Percentiles rank a stretch among this genome's conserved stretches.
These are phyloP conservation scores for Fusarium cyanostomum DNA, from an alignment of 2,329 filamentous ascomycete genomes.

Conservation along the genomic window DNA sequence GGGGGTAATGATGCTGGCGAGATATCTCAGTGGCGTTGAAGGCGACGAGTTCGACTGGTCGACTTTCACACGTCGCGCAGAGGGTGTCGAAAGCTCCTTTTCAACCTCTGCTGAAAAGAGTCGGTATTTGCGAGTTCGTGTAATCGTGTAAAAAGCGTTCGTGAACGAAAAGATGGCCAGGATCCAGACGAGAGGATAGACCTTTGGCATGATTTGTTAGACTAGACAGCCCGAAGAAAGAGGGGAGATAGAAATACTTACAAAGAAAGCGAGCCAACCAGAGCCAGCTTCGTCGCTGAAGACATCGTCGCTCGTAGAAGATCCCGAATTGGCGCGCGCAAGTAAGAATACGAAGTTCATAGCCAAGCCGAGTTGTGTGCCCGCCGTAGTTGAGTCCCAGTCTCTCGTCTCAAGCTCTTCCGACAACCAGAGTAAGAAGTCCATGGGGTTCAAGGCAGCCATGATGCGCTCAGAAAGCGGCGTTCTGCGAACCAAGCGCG, in stretches of 20 bases:
- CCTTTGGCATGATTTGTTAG: conserved; percentile 54
- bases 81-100: conserved; percentile 78
- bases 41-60: conserved; percentile 73
- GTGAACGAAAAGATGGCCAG: conserved; percentile 72
- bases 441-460: conserved; percentile 83
- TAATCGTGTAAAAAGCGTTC: conserved; percentile 86
- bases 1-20: conserved; percentile 73
- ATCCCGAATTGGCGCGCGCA: conserved; percentile 78
- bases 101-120: conserved; percentile 91
- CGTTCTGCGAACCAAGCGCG: conserved; percentile 82
- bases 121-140: conserved; percentile 84
- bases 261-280: conserved; percentile 70
- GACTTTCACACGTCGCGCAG: conserved; percentile 86
- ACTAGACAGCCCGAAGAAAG: background rate
- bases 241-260: conserved; percentile 49
- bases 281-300: conserved; percentile 77
- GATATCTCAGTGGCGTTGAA: conserved; percentile 79
- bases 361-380: conserved; percentile 76
- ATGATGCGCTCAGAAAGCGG: conserved; percentile 84
- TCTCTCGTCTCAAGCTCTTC: conserved; percentile 93
- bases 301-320: conserved; percentile 76
- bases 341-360: conserved; percentile 85
- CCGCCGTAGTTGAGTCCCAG: conserved; percentile 85
- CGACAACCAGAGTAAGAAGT: conserved; percentile 89
- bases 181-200: conserved; percentile 75